Evolutionary conservation across 352 stramenopile species (phyloP), one percentile per base, ranked within the genome.

Genomic region (Phytopythium montanum): DNA sequence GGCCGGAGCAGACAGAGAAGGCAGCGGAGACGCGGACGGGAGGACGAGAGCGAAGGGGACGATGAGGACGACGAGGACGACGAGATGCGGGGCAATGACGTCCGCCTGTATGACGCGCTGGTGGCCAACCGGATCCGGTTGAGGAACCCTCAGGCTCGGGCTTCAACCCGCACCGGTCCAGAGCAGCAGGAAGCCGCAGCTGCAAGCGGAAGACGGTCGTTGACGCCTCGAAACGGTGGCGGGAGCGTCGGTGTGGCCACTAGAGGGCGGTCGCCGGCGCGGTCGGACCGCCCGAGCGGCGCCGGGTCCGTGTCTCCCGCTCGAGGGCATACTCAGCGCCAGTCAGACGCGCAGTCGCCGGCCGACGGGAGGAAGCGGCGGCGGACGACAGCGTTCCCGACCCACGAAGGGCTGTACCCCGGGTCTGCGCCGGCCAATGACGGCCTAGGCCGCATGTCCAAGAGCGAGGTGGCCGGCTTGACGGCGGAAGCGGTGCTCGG

Each of bases 401-500:
- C 38, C 16, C 38, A 44, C 12, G 16, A n/a, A n/a, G 4, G 38
- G 10, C 0, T 18, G 16, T 44, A 21, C 8, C 38, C 38, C 4
- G 38, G 38, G 25, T 54, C 38, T 28, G 9, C 25, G 14, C 9
- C 23, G 8, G 5, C 46, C 8, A 29, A 61, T 3, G 25, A 33
- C 33, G 3, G 61, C 52, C 42, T 66, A 54, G 14, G 31, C 46
- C 69, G 69, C 21, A 65, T 77, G n/a, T 54, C 56, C 9, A 73
- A 73, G 54, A 53, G 46, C 10, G 23, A 26, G 34, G 61, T 70
- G 14, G 58, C 48, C 12, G 52, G 26, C 46, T 52, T 77, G 39
- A 41, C 54, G 6, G 69, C 73, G 10, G 56, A 76, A 16, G 41
- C 68, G 45, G 70, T 86, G 25, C 33, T 83, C 36, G 53, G 39